phyloP scores from a whole-genome alignment of 495 filamentous ascomycete species.

The Hypoxylon intermedium region DNA sequence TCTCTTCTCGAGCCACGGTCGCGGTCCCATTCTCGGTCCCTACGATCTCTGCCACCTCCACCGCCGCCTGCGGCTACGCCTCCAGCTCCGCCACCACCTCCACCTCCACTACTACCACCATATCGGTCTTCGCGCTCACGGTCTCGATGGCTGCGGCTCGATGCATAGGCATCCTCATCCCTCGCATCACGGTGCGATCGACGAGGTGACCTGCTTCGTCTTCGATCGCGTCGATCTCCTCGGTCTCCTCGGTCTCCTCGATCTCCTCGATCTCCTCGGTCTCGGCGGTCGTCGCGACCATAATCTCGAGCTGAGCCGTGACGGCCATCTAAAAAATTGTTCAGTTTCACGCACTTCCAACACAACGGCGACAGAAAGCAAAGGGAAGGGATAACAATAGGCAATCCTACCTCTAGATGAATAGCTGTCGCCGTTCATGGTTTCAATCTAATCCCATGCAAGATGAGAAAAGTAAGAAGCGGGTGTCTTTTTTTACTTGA shows the following conservation, averaged over 20 bases:
- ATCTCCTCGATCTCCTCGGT: conserved; percentile 50
- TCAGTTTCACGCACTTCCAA: too few relatives aligned
- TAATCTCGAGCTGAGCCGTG: conserved; percentile 74
- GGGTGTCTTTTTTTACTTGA: not conserved
- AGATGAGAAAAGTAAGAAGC: not conserved
- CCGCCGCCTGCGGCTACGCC: conserved; percentile 51
- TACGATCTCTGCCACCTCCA: conserved; percentile 49
- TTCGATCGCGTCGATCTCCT: conserved; percentile 60
- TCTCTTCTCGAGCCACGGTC: too few relatives aligned
- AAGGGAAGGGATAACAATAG: conserved; percentile 14
- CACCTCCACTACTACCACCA: conserved; percentile 67
- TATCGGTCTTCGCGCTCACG: conserved; percentile 91
- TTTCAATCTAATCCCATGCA: conserved; percentile 43
- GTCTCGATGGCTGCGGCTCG: conserved; percentile 87
- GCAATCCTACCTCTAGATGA: conserved; percentile 71
- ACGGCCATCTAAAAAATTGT: conserved; percentile 62
- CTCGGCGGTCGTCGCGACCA: conserved; percentile 54
- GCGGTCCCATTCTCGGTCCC: conserved; percentile 73
- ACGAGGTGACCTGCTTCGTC: conserved; percentile 59
- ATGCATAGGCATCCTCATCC: conserved; percentile 86
- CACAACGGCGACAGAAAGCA: conserved; percentile 31
- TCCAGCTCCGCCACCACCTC: conserved; percentile 60
- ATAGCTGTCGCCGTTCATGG: conserved; percentile 89
- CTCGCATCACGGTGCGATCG: conserved; percentile 66
- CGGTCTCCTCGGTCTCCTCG: conserved; percentile 52